Percentiles rank a stretch among this genome's conserved stretches.
phyloP scores from a whole-genome alignment of 345 rosid genomes.

The Gossypium turneri region DNA sequence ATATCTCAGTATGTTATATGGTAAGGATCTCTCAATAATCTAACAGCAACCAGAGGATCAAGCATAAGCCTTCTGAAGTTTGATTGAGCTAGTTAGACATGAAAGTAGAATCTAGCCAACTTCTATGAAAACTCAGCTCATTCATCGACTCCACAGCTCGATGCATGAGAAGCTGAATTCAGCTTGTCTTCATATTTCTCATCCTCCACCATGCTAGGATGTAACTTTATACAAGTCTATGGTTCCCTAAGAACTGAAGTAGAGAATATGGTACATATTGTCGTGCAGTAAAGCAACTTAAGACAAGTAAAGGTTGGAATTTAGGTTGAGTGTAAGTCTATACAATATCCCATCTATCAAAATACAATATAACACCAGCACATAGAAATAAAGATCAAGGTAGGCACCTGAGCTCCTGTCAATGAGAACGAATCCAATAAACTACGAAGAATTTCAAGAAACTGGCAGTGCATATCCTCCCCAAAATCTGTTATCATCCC shows the following conservation, averaged over 20 bases:
- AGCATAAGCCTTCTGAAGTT: neutral
- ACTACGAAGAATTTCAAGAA: constrained; percentile 95
- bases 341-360: neutral
- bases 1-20: neutral
- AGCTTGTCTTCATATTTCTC: neutral
- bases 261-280: neutral
- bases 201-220: neutral
- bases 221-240: neutral
- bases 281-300: neutral
- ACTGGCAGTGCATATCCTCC: constrained; percentile 95
- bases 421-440: constrained; percentile 82
- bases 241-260: neutral
- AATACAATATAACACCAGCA: neutral
- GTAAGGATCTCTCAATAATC: neutral
- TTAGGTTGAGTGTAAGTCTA: neutral
- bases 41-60: neutral
- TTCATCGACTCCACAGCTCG: neutral
- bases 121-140: neutral
- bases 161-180: neutral
- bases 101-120: neutral
- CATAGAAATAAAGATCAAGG: constrained; percentile 5
- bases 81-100: neutral
- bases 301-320: neutral
- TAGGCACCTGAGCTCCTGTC: constrained; percentile 68
- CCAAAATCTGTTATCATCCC: constrained; percentile 96